These are phyloP conservation scores for Iris pallida DNA, from an alignment of 116 monocot species.

Conservation along the genomic window DNA sequence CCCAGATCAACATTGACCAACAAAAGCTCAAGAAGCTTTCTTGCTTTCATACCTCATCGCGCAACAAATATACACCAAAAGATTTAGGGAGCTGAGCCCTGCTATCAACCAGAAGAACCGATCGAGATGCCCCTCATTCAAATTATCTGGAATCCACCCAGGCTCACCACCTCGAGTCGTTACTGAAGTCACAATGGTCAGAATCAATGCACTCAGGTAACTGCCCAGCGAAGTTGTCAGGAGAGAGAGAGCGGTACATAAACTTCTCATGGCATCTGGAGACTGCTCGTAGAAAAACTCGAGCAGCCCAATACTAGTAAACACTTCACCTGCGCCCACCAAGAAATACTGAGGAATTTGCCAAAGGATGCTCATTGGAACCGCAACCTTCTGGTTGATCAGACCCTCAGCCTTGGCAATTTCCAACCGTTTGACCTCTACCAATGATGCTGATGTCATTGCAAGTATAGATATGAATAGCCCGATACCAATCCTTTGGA, in stretches of 20 bases:
- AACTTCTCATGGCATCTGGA: conserved; percentile 37
- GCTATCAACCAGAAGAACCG: conserved; percentile 38
- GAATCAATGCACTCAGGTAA: conserved; percentile 30
- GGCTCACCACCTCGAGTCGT: conserved; percentile 29
- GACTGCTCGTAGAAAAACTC: conserved; percentile 53
- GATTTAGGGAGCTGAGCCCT: conserved; percentile 22
- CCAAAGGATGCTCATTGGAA: conserved; percentile 46
- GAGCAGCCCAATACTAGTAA: conserved; percentile 34
- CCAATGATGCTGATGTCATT: conserved; percentile 30
- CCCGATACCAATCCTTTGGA: conserved; percentile 23
- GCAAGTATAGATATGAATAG: conserved; percentile 31
- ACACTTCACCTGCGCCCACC: conserved; percentile 35
- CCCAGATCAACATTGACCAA: too few relatives aligned
- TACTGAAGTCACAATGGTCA: conserved; percentile 15
- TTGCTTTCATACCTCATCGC: conserved; percentile 8
- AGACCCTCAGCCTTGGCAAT: conserved; percentile 25
- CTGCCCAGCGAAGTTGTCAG: conserved; percentile 28
- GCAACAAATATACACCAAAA: conserved; percentile 13
- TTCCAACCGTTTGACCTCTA: conserved; percentile 34
- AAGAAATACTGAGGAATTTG: conserved; percentile 34
- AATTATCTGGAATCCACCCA: conserved; percentile 45
- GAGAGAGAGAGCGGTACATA: conserved; percentile 28
- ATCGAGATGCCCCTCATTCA: conserved; percentile 38
- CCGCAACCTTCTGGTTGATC: conserved; percentile 22
- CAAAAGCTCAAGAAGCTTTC: background rate